phyloP scores from a whole-genome alignment of 257 asterid genomes.

The Misopates orontium region DNA sequence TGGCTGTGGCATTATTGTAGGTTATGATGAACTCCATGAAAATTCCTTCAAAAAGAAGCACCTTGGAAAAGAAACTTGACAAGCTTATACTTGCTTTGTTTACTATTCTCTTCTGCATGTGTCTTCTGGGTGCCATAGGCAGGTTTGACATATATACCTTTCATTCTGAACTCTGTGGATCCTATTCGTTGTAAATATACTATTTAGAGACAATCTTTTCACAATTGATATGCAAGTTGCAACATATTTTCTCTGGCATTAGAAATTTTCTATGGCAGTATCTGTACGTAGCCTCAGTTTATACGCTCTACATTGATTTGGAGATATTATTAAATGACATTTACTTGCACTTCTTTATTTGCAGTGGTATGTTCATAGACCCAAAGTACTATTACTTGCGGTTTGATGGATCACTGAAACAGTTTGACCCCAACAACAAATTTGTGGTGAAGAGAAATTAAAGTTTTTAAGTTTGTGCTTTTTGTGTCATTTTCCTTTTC shows the following conservation, averaged over 20 bases:
- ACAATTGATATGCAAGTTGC: no score
- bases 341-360: conserved; percentile 26
- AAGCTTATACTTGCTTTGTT: conserved; percentile 88
- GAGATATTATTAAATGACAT: not conserved
- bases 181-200: no score
- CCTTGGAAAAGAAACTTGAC: conserved; percentile 97
- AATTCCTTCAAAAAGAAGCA: conserved; percentile 97
- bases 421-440: conserved; percentile 83
- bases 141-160: conserved; percentile 56
- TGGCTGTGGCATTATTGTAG: conserved; percentile 43
- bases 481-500: conserved; percentile 17
- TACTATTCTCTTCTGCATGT: conserved; percentile 84
- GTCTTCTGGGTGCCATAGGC: conserved; percentile 96
- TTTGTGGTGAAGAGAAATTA: conserved; percentile 61
- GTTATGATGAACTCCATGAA: conserved; percentile 99
- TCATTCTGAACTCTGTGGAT: conserved; percentile 6
- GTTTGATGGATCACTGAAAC: conserved; percentile 68
- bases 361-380: conserved; percentile 86
- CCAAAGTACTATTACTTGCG: conserved; percentile 78
- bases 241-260: no score
- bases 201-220: no score
- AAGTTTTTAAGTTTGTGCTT: not conserved
- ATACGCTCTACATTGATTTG: not conserved
- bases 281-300: no score
- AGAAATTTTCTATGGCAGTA: no score